Base-by-base conservation (phyloP, 192 early-diverging fungal genomes). In the Umbelopsis ramanniana region DNA sequence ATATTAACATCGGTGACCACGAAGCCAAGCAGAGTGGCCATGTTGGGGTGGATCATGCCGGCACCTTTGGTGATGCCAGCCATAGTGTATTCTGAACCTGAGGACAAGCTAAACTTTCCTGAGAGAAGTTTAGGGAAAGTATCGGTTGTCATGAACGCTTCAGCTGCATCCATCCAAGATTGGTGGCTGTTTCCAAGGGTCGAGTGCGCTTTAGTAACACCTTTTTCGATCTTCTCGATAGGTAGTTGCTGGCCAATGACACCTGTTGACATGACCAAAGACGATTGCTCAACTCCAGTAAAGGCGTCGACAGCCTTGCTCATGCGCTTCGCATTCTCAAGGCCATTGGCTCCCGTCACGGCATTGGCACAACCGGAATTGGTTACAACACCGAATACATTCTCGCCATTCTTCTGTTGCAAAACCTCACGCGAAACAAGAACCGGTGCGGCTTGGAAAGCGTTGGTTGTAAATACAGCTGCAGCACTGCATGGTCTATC, bases 1-100 rank as follows among this genome's bases (percentile, higher is more conserved):
- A 98, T 82, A 12, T 85, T 72, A 8, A 88, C 84, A 80, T 98
- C 97, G 0, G 97, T 98, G 55, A 94, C 93, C 14, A 97, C 83
- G 17, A 91, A 89, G 9, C 90, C 90, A 43, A 98, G 84, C 73
- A 98, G 81, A 8, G 97, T 98, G 15, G 96, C 97, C 97, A 98
- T 98, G 81, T 97, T 95, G 12, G 97, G 97, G 76, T 98, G 97
- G 67, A 98, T 97, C 97, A 97, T 97, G 11, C 97, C 97, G 6
- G 97, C 97, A 43, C 97, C 97, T 83, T 98, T 98, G 22, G 90
- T 89, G 80, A 96, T 96, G 19, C 97, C 97, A 0, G 96, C 95
- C 86, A 98, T 90, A n/a, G 89, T 79, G 68, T 91, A 95, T 8
- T 73, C 68, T 12, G 74, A 68, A 17, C 83, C 86, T 24, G 75